These are phyloP conservation scores for Hanseniaspora guilliermondii DNA, from an alignment of 805 yeast species.

Conservation along the genomic window DNA sequence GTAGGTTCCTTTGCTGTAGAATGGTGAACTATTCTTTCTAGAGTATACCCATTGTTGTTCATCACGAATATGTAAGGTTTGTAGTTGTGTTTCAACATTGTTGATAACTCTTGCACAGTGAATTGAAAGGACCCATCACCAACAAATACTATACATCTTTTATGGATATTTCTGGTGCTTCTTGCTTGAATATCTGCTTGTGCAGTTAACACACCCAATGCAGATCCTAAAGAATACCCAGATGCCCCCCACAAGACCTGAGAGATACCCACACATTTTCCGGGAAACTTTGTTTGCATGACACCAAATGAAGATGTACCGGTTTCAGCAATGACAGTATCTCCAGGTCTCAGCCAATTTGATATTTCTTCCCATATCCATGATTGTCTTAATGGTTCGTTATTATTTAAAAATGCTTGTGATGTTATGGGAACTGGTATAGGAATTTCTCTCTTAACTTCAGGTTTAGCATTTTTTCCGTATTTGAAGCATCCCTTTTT, in stretches of 20 bases:
- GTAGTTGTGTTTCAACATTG: constrained; percentile 42
- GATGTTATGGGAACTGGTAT: constrained; percentile 22
- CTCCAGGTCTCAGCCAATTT: constrained; percentile 42
- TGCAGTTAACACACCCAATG: constrained; percentile 51
- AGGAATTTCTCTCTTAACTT: constrained; percentile 14
- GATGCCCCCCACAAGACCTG: constrained; percentile 58
- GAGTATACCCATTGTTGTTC: constrained; percentile 56
- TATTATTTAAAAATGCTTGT: constrained; percentile 18
- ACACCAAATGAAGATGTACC: constrained; percentile 57
- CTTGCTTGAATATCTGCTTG: constrained; percentile 31
- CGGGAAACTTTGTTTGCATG: constrained; percentile 44
- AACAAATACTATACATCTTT: constrained; percentile 45
- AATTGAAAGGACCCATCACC: constrained; percentile 63
- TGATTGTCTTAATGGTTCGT: constrained; percentile 28
- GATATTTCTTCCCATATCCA: constrained; percentile 43
- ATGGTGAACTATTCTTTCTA: constrained; percentile 45
- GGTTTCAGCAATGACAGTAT: constrained; percentile 48
- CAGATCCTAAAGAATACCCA: constrained; percentile 54
- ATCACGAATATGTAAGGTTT: constrained; percentile 48
- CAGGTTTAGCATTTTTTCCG: constrained; percentile 15
- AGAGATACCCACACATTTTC: constrained; percentile 39
- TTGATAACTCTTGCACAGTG: constrained; percentile 52
- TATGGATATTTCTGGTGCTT: constrained; percentile 25
- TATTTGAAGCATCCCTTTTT: constrained; percentile 14
- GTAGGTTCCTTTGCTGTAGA: constrained; percentile 17